A percentile compares a stretch with the other conserved stretches of the same genome.
phyloP scores from a whole-genome alignment of 495 filamentous ascomycete genomes.

The Penicillium bialowiezense region DNA sequence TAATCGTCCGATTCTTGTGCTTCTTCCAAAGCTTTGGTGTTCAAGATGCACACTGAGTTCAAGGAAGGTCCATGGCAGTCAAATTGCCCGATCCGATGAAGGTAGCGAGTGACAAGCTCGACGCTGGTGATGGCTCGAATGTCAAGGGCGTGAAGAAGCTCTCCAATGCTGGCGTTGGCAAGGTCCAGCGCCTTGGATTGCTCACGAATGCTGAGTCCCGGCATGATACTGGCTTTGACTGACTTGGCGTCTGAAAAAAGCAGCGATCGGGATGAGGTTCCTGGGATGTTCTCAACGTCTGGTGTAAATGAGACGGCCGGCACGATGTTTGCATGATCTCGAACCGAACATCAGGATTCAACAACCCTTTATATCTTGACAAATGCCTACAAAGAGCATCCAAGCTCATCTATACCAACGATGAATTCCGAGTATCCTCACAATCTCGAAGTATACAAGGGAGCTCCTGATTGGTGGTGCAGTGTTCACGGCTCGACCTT shows the following conservation, averaged over 20 bases:
- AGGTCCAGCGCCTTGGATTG: slow-evolving; percentile 44
- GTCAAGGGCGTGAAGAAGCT: slow-evolving; percentile 36
- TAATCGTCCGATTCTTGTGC: slow-evolving; percentile 20
- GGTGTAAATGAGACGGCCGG: no score
- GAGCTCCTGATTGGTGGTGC: not conserved
- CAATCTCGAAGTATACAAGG: not conserved
- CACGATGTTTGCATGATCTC: not conserved
- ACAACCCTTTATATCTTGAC: not conserved
- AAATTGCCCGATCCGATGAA: slow-evolving; percentile 33
- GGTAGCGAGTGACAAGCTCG: slow-evolving; percentile 44
- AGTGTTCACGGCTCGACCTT: not conserved
- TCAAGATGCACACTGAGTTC: slow-evolving; percentile 20
- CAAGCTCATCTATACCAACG: not conserved
- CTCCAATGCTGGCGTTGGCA: slow-evolving; percentile 52
- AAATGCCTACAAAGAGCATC: not conserved
- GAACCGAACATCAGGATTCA: not conserved
- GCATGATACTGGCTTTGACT: not conserved
- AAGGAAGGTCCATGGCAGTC: slow-evolving; percentile 15
- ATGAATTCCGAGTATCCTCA: not conserved
- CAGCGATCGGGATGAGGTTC: no score
- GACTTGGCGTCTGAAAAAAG: not conserved
- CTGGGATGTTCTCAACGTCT: no score
- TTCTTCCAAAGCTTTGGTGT: slow-evolving; percentile 16
- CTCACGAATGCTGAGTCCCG: not conserved
- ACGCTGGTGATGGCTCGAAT: slow-evolving; percentile 35